Evolutionary conservation across 805 yeast genomes (phyloP).

Genomic region (Metschnikowia noctiluminum): DNA sequence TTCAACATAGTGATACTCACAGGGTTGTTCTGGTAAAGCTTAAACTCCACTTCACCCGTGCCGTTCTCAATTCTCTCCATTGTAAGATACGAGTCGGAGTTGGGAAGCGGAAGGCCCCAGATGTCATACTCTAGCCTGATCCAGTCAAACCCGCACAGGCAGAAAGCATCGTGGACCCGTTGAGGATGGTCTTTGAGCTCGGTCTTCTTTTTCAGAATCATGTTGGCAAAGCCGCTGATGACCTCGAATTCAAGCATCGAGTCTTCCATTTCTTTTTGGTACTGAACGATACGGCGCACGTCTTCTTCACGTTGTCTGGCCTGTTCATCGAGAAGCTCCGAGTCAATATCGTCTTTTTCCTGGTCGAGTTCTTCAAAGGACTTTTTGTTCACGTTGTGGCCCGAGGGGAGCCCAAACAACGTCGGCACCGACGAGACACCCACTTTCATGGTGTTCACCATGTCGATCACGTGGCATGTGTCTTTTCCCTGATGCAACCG

Average conservation of each 20-base stretch:
- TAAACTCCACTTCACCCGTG: slow-evolving; percentile 1
- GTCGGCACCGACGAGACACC: slow-evolving; percentile 58
- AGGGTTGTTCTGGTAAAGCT: slow-evolving; percentile 8
- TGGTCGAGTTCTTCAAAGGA: slow-evolving; percentile 12
- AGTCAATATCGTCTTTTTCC: slow-evolving; percentile 7
- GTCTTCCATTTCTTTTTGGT: slow-evolving; percentile 11
- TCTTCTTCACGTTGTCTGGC: slow-evolving; percentile 13
- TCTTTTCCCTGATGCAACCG: slow-evolving; percentile 59
- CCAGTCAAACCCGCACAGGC: slow-evolving; percentile 21
- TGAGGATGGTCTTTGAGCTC: slow-evolving; percentile 9
- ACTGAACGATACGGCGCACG: slow-evolving; percentile 11
- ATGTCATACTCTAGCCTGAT: slow-evolving; percentile 29
- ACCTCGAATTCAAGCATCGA: slow-evolving; percentile 33
- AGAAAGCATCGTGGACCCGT: slow-evolving; percentile 16
- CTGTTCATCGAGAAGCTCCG: not conserved
- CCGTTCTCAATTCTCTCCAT: slow-evolving; percentile 6
- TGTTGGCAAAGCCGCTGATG: slow-evolving; percentile 34
- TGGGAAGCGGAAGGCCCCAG: slow-evolving; percentile 27
- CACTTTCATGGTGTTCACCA: slow-evolving; percentile 58
- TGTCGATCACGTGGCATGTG: slow-evolving; percentile 72
- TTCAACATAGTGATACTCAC: slow-evolving; percentile 14
- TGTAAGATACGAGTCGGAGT: slow-evolving; percentile 6
- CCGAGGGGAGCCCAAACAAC: slow-evolving; percentile 34
- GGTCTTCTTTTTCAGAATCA: slow-evolving; percentile 4
- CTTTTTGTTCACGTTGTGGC: slow-evolving; percentile 24